A percentile compares a stretch with the other conserved stretches of the same genome.
Evolutionary conservation across 2,329 filamentous ascomycete genomes (phyloP).

Genomic region (Thermothelomyces thermophilus): DNA sequence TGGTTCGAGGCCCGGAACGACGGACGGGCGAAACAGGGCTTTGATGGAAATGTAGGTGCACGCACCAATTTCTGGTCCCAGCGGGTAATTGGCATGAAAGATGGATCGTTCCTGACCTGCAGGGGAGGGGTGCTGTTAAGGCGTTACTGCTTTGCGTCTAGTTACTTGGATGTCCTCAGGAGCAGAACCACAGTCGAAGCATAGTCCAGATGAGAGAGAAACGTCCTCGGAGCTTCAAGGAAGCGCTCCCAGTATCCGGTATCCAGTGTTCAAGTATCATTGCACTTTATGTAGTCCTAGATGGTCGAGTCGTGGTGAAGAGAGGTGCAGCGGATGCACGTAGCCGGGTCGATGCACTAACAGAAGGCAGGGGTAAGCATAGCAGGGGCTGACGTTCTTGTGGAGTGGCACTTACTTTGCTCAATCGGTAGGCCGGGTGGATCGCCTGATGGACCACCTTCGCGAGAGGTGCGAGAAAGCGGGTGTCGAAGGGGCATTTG

Average conservation of each 20-base stretch:
- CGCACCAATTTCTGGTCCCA: slow-evolving; percentile 22
- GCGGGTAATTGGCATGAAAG: slow-evolving; percentile 23
- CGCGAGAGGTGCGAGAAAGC: slow-evolving; percentile 27
- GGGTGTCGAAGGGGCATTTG: slow-evolving; percentile 28
- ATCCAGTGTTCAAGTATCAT: too few relatives aligned
- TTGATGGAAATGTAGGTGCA: slow-evolving; percentile 9
- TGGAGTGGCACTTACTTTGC: slow-evolving; percentile 23
- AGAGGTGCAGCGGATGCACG: background rate
- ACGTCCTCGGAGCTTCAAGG: too few relatives aligned
- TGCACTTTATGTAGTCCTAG: too few relatives aligned
- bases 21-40: slow-evolving; percentile 1
- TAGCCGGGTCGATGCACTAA: background rate
- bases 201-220: too few relatives aligned
- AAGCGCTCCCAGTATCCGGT: too few relatives aligned
- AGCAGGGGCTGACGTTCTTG: slow-evolving; percentile 20
- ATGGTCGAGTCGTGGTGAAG: too few relatives aligned
- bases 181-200: too few relatives aligned
- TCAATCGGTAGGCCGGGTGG: slow-evolving; percentile 21
- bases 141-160: slow-evolving; percentile 11
- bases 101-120: slow-evolving; percentile 11
- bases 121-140: slow-evolving; percentile 16
- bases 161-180: too few relatives aligned
- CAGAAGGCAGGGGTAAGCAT: slow-evolving; percentile 13
- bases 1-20: slow-evolving; percentile 2
- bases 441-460: slow-evolving; percentile 28